These are phyloP conservation scores for Zychaea mexicana DNA, from an alignment of 371 early-diverging fungal species.

Conservation along the genomic window DNA sequence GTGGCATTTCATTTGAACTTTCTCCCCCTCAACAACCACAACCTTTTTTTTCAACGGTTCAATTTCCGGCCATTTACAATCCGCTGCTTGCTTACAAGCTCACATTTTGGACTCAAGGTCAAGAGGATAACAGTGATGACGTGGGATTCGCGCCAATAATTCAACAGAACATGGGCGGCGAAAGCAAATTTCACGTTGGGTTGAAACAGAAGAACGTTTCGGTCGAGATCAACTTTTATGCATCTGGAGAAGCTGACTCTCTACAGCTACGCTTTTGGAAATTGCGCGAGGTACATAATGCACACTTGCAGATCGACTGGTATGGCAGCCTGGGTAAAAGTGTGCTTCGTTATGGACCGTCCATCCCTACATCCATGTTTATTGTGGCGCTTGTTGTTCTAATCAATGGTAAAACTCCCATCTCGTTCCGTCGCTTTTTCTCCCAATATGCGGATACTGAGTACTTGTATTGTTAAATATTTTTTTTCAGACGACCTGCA, in stretches of 20 bases:
- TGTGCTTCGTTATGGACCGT: slow-evolving; percentile 63
- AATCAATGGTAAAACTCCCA: neutral
- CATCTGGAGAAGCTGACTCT: slow-evolving; percentile 11
- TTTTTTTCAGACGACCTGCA: slow-evolving; percentile 19
- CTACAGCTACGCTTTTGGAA: slow-evolving; percentile 64
- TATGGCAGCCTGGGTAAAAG: slow-evolving; percentile 73
- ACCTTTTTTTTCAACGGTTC: slow-evolving; percentile 42
- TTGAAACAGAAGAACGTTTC: neutral
- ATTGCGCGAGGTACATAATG: slow-evolving; percentile 36
- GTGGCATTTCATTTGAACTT: neutral
- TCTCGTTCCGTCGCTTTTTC: neutral
- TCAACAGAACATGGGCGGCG: slow-evolving; percentile 68
- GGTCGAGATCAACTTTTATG: slow-evolving; percentile 33
- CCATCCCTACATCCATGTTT: slow-evolving; percentile 35
- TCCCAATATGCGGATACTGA: neutral
- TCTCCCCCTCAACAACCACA: neutral
- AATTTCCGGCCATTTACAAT: slow-evolving; percentile 58
- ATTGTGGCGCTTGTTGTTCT: slow-evolving; percentile 3
- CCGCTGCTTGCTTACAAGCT: slow-evolving; percentile 62
- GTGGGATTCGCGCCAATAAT: slow-evolving; percentile 54
- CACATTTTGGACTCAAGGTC: slow-evolving; percentile 13
- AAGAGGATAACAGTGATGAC: slow-evolving; percentile 18
- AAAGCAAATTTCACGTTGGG: slow-evolving; percentile 31
- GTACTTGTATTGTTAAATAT: neutral
- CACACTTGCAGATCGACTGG: slow-evolving; percentile 64